A percentile compares a stretch with the other conserved stretches of the same genome.
phyloP scores from a whole-genome alignment of 2,329 filamentous ascomycete species.

The Ophiostoma populinum region DNA sequence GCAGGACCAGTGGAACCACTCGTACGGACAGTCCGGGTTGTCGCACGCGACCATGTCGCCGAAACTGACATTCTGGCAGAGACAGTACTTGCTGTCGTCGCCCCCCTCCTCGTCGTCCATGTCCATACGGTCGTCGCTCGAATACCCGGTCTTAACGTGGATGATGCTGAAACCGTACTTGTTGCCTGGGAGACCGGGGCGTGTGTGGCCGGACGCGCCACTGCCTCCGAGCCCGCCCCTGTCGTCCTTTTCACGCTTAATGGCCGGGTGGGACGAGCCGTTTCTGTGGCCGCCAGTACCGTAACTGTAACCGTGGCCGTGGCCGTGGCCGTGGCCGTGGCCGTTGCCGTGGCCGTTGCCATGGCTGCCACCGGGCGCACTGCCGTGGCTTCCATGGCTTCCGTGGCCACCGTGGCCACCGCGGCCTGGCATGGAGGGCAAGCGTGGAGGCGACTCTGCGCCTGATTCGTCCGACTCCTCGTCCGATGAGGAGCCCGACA shows the following conservation, averaged over 20 bases:
- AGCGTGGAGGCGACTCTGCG: no score
- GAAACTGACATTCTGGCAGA: slow-evolving; percentile 68
- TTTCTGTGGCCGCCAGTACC: background rate
- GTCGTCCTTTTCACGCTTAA: slow-evolving; percentile 6
- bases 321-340: background rate
- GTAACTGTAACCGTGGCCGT: no score
- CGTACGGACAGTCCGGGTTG: slow-evolving; percentile 62
- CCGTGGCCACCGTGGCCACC: background rate
- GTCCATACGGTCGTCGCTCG: slow-evolving; percentile 33
- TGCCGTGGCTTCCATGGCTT: no score
- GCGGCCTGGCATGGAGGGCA: no score
- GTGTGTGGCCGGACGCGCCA: background rate
- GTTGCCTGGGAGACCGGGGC: background rate
- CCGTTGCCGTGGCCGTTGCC: slow-evolving; percentile 1
- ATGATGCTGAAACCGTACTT: slow-evolving; percentile 7
- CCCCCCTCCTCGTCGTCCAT: slow-evolving; percentile 52
- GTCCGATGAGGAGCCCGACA: slow-evolving; percentile 39
- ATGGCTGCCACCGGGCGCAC: background rate
- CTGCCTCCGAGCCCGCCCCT: slow-evolving; percentile 4
- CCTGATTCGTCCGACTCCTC: slow-evolving; percentile 38
- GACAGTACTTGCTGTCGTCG: slow-evolving; percentile 67
- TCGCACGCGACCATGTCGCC: slow-evolving; percentile 84
- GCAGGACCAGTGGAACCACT: slow-evolving; percentile 79
- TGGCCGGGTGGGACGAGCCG: slow-evolving; percentile 1
- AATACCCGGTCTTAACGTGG: slow-evolving; percentile 14